phyloP scores from a whole-genome alignment of 1,139 yeast genomes.

The Diutina mesorugosa region DNA sequence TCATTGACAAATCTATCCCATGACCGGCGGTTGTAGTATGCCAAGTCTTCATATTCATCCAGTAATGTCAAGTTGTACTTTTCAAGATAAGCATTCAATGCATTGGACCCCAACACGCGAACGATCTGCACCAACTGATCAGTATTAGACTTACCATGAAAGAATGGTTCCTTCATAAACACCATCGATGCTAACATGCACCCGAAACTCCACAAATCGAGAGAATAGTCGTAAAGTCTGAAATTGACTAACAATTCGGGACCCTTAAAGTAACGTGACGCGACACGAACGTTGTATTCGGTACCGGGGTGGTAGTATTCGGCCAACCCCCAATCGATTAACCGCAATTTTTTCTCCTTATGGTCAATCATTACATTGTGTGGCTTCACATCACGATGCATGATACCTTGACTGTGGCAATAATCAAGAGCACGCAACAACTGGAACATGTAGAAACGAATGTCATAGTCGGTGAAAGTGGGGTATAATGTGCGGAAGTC shows the following conservation, averaged over 20 bases:
- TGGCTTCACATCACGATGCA: conserved; percentile 98
- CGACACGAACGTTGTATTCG: conserved; percentile 93
- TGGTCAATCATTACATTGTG: conserved; percentile 98
- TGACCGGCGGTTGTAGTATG: conserved; percentile 61
- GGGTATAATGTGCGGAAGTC: conserved; percentile 89
- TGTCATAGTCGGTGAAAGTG: conserved; percentile 72
- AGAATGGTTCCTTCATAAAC: conserved; percentile 92
- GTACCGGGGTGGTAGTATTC: conserved; percentile 94
- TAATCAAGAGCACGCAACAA: conserved; percentile 82
- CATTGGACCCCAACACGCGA: conserved; percentile 84
- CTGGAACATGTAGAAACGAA: conserved; percentile 81
- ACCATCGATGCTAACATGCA: conserved; percentile 97
- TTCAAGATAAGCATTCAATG: conserved; percentile 54
- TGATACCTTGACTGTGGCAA: conserved; percentile 94
- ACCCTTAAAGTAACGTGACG: conserved; percentile 95
- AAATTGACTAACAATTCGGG: conserved; percentile 93
- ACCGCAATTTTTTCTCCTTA: conserved; percentile 50
- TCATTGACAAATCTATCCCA: conserved; percentile 76
- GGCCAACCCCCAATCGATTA: conserved; percentile 98
- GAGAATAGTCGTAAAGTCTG: conserved; percentile 85
- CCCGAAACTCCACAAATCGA: conserved; percentile 95
- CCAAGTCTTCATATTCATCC: conserved; percentile 47
- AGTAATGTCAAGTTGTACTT: conserved; percentile 71
- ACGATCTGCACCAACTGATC: conserved; percentile 95
- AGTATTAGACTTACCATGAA: conserved; percentile 92